Evolutionary conservation across 441 rosid genomes (phyloP), one percentile per base, ranked within the genome.

Genomic region (Euphorbia celastroides): DNA sequence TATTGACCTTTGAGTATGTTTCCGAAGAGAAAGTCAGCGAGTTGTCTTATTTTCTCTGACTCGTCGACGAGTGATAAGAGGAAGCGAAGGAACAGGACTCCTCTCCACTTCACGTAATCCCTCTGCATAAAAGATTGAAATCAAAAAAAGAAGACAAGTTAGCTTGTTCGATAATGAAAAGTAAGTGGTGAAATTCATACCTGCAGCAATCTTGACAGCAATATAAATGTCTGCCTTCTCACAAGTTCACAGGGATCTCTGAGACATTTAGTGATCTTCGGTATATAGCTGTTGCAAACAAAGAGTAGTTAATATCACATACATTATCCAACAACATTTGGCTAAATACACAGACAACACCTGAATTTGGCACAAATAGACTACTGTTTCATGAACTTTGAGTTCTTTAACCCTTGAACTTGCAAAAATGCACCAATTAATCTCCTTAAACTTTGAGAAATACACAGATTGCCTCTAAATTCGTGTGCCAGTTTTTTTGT

Each of bases 51-150:
- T 88, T 88, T 93, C 68, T 81, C 92, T 26, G 97, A 89, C 64
- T 93, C 99, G 74, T 93, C 99, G 31, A 91, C 97, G 60, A 93
- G 89, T 19, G 92, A 84, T 57, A 91, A 65, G 70, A 93, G 97
- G 75, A 93, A 91, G 0, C 93, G 83, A 65, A 91, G 89, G 74
- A 93, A 93, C 72, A 89, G 93, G 58, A 88, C 79, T 67, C 97
- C 97, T 78, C 90, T 86, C 99, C 99, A 91, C 84, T 93, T 91
- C 62, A 93, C 97, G 23, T 93, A 93, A 82, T 91, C 99, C 82
- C 96, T 88, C 99, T 93, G 78, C 63, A 68, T 65, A 1, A 16
- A 51, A 74, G 51, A 75, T 70, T 50, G 61, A 62, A 48, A 54
- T 70, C 63, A 69, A 19, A 50, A 13, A 42, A 72, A 30, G 34